Evolutionary conservation across 2,329 filamentous ascomycete genomes (phyloP).

Genomic region (Clonostachys rosea): DNA sequence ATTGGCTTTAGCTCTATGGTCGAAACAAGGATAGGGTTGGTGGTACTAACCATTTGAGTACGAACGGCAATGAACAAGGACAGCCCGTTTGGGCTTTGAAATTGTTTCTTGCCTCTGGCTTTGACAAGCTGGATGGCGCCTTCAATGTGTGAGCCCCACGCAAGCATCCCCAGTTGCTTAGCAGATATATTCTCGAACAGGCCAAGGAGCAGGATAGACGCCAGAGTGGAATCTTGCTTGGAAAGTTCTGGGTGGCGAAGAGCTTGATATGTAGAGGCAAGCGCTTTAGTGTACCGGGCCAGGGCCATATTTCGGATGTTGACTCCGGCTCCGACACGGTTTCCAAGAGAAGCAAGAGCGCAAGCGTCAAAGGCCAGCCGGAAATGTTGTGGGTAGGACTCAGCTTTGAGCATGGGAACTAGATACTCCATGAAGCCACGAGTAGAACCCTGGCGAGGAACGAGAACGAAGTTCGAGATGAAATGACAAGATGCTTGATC

Average conservation of each 20-base stretch:
- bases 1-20: not conserved
- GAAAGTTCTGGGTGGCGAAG: constrained; percentile 43
- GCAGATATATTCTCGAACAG: constrained; percentile 58
- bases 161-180: constrained; percentile 46
- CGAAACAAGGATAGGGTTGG: not conserved
- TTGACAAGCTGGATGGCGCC: constrained; percentile 59
- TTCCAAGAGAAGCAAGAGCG: constrained; percentile 51
- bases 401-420: constrained; percentile 45
- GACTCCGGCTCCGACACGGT: constrained; percentile 30
- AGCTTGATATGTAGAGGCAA: constrained; percentile 46
- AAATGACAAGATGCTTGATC: constrained; percentile 56
- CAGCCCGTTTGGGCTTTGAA: constrained; percentile 46
- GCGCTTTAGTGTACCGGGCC: constrained; percentile 49
- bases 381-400: constrained; percentile 39
- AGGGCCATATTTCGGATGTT: constrained; percentile 34
- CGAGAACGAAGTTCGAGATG: constrained; percentile 54
- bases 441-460: constrained; percentile 43
- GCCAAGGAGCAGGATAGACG: constrained; percentile 53
- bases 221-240: constrained; percentile 52
- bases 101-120: constrained; percentile 49
- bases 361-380: constrained; percentile 55
- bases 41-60: constrained; percentile 48
- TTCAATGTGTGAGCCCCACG: constrained; percentile 61
- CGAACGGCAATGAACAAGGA: constrained; percentile 55
- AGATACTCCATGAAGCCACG: constrained; percentile 57